A percentile compares a stretch with the other conserved stretches of the same genome.
Conservation (phyloP, 768 basidiomycete species). For the Xerocomus brunneocitrinus region DNA sequence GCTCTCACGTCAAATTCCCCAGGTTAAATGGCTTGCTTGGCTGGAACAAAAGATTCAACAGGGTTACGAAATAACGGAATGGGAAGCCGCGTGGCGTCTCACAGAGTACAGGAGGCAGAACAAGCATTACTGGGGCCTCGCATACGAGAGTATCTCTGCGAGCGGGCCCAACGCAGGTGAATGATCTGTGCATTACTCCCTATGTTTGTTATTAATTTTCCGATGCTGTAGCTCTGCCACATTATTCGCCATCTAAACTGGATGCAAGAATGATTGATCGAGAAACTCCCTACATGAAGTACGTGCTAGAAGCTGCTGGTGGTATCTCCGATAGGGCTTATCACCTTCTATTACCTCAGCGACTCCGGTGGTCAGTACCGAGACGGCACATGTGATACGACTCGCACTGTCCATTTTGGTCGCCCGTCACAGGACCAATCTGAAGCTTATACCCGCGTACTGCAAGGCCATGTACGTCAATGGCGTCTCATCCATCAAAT, state of each 20-base stretch:
- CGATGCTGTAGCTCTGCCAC: slow-evolving; percentile 64
- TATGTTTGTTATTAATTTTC: not conserved
- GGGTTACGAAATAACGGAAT: slow-evolving; percentile 85
- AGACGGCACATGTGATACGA: slow-evolving; percentile 88
- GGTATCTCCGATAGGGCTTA: slow-evolving; percentile 12
- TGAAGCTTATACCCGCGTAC: slow-evolving; percentile 89
- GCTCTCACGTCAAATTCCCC: slow-evolving; percentile 10
- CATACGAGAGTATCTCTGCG: slow-evolving; percentile 88
- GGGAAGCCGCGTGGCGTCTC: slow-evolving; percentile 82
- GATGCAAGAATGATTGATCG: slow-evolving; percentile 71
- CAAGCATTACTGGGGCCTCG: slow-evolving; percentile 77
- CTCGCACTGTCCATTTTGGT: slow-evolving; percentile 81
- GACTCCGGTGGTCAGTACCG: slow-evolving; percentile 89
- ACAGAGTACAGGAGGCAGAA: slow-evolving; percentile 69
- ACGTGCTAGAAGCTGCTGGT: slow-evolving; percentile 26
- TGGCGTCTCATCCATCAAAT: slow-evolving; percentile 14
- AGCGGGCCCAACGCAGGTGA: slow-evolving; percentile 80
- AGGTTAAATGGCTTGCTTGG: slow-evolving; percentile 87
- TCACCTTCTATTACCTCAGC: slow-evolving; percentile 37
- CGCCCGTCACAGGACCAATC: slow-evolving; percentile 80
- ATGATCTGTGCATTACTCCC: slow-evolving; percentile 11
- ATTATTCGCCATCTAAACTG: slow-evolving; percentile 76
- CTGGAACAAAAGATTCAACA: slow-evolving; percentile 73
- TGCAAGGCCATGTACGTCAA: slow-evolving; percentile 88
- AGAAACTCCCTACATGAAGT: slow-evolving; percentile 87